Base-by-base conservation (phyloP, 2,329 filamentous ascomycete genomes). In the Septoria petroselini region DNA sequence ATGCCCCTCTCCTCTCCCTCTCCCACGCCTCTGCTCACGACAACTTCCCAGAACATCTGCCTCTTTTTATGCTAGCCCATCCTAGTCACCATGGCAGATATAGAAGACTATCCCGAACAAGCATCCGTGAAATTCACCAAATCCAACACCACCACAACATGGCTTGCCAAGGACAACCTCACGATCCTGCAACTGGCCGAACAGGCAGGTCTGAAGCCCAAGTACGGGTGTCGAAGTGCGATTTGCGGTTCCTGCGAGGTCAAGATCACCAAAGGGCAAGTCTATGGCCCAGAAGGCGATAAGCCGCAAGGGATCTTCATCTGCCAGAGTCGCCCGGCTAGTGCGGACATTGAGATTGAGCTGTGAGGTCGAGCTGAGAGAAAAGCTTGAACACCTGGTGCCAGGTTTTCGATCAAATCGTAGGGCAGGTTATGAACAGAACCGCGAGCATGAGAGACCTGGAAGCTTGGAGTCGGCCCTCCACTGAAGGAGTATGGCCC, bases 111-210 rank as follows among this genome's bases (percentile, higher is more conserved):
- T 15, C 45, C 50, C 12, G 15, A 37, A 41, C 31, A 33, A 41
- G 50, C 53, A 7, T 21, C 15, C 2, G 58, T 60, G 4, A 47
- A 19, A 12, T 60, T 60, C 48, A 62, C 56, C 3, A 58, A 53
- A 33, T 59, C 59, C 25, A 40, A 55, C n/a, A 45, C 51, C 9
- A 58, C 43, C 29, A 44, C 53, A 2, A 57, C 50, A 19, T 61
- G 59, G 59, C 42, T 38, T 5, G 50, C 48, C 6, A 51, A 53
- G 42, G 55, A 58, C 25, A 39, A 57, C n/a, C 54, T 61, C 4
- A 55, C 55, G 2, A 55, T 61, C 18, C 52, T 61, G 7, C 39
- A 61, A 31, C 51, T 61, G 7, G 59, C 59, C n/a, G 59, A 62
- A 43, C 55, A 57, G 31, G 56, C 48, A 11, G 59, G 59, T 8